Percentiles rank a stretch among this genome's conserved stretches.
These are phyloP conservation scores for Tephrocybe sp. DNA, from an alignment of 768 basidiomycete species.

Conservation along the genomic window DNA sequence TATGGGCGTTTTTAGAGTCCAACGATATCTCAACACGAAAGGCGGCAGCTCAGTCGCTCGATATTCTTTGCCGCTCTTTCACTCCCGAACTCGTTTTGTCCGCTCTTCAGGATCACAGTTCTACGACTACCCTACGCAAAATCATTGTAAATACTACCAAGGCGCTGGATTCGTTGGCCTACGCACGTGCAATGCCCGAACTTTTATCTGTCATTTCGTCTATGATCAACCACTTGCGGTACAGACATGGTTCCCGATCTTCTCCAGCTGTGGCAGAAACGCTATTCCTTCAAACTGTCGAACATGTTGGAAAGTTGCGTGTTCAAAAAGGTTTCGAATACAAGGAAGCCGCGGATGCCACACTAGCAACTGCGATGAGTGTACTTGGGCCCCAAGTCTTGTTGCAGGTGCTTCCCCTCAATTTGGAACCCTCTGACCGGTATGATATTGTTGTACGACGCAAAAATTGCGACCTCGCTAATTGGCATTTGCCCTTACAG, in stretches of 20 bases:
- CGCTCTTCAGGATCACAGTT: constrained; percentile 46
- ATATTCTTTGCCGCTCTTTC: constrained; percentile 66
- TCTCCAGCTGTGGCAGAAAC: constrained; percentile 62
- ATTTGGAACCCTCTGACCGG: constrained; percentile 79
- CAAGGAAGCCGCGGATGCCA: constrained; percentile 82
- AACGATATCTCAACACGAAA: constrained; percentile 57
- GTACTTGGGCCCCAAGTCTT: constrained; percentile 83
- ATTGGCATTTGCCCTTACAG: constrained; percentile 34
- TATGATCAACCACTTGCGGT: constrained; percentile 59
- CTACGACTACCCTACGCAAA: constrained; percentile 55
- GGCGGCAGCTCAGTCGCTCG: constrained; percentile 61
- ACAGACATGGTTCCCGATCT: constrained; percentile 38
- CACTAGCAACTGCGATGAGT: constrained; percentile 77
- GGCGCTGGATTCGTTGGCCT: constrained; percentile 70
- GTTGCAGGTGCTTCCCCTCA: constrained; percentile 73
- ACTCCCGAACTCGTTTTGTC: constrained; percentile 55
- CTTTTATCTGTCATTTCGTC: constrained; percentile 72
- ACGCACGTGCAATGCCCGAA: constrained; percentile 75
- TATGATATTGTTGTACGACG: constrained; percentile 35
- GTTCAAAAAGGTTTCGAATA: constrained; percentile 82
- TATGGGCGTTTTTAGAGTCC: constrained; percentile 80
- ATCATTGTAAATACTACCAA: constrained; percentile 63
- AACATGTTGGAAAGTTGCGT: constrained; percentile 71
- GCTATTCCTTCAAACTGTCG: constrained; percentile 67
- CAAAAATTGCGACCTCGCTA: background rate